These are phyloP conservation scores for Picochlorum sp. DNA, from an alignment of 139 green algal species.

Conservation along the genomic window DNA sequence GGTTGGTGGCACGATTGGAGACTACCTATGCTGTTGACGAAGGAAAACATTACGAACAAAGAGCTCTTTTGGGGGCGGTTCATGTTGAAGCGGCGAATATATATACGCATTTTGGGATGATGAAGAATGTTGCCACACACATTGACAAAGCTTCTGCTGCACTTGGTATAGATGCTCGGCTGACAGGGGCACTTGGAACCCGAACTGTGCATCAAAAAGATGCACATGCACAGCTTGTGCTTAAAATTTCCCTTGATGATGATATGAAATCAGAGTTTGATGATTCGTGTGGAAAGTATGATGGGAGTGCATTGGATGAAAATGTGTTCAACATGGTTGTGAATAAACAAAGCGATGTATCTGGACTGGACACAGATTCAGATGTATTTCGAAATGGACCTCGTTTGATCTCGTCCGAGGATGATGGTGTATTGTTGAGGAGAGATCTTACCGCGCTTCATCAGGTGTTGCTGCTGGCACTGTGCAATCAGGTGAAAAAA, in stretches of 20 bases:
- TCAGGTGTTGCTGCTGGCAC: conserved; percentile 68
- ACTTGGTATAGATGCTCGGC: conserved; percentile 28
- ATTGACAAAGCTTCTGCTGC: background rate
- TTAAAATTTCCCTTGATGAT: conserved; percentile 13
- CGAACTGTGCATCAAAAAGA: conserved; percentile 81
- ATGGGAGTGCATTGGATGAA: conserved; percentile 2
- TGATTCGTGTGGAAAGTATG: background rate
- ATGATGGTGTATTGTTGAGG: background rate
- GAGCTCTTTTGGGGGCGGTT: too few relatives aligned
- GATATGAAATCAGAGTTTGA: background rate
- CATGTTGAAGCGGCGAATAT: background rate
- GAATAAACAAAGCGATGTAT: background rate
- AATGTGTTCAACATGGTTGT: background rate
- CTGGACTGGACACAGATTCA: conserved; percentile 11
- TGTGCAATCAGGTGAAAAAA: conserved; percentile 45
- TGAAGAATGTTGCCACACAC: conserved; percentile 10
- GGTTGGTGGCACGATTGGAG: conserved; percentile 6
- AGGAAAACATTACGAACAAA: too few relatives aligned
- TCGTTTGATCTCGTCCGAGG: background rate
- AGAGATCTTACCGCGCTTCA: conserved; percentile 33
- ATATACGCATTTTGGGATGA: background rate
- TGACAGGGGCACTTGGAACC: conserved; percentile 66
- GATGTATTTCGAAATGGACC: conserved; percentile 19
- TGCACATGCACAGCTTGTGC: conserved; percentile 71
- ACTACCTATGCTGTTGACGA: too few relatives aligned